Evolutionary conservation across 2,329 filamentous ascomycete species (phyloP).

Genomic region (Verruconis gallopava): DNA sequence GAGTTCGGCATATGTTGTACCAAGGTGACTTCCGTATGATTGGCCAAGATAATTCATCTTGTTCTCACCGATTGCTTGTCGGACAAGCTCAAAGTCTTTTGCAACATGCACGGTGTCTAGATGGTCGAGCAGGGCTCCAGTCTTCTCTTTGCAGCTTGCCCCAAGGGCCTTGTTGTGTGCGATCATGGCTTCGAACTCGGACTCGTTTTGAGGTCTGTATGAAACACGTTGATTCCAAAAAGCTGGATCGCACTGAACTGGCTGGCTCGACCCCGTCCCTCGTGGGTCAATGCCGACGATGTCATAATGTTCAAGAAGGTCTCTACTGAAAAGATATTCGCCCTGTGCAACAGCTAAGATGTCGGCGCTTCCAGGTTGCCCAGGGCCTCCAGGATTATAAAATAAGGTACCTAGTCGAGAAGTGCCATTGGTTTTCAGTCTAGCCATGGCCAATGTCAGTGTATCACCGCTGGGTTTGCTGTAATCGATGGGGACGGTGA

Average conservation of each 20-base stretch:
- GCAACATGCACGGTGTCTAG: conserved; percentile 28
- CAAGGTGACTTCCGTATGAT: conserved; percentile 35
- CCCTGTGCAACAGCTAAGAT: background rate
- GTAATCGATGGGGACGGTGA: conserved; percentile 26
- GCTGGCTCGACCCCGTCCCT: conserved; percentile 29
- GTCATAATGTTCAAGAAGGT: conserved; percentile 25
- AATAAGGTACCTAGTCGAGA: conserved; percentile 26
- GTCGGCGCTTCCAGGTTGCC: conserved; percentile 18
- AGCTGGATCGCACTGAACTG: conserved; percentile 26
- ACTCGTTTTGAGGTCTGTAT: conserved; percentile 25
- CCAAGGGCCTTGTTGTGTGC: conserved; percentile 28
- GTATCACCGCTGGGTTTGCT: background rate
- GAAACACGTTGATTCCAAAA: conserved; percentile 26
- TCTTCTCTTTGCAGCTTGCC: conserved; percentile 27
- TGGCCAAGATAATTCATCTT: conserved; percentile 29
- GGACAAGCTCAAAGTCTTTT: conserved; percentile 26
- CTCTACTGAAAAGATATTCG: conserved; percentile 13
- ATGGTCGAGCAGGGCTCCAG: conserved; percentile 28
- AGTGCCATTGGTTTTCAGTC: conserved; percentile 13
- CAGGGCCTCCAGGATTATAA: conserved; percentile 31
- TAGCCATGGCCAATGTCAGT: conserved; percentile 5
- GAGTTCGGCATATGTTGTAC: conserved; percentile 30
- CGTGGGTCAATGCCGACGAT: conserved; percentile 33
- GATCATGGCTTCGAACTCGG: conserved; percentile 25
- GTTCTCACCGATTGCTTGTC: conserved; percentile 23